Evolutionary conservation across 306 rosid species (phyloP), one percentile per base, ranked within the genome.

Genomic region (Adenanthera pavonina): DNA sequence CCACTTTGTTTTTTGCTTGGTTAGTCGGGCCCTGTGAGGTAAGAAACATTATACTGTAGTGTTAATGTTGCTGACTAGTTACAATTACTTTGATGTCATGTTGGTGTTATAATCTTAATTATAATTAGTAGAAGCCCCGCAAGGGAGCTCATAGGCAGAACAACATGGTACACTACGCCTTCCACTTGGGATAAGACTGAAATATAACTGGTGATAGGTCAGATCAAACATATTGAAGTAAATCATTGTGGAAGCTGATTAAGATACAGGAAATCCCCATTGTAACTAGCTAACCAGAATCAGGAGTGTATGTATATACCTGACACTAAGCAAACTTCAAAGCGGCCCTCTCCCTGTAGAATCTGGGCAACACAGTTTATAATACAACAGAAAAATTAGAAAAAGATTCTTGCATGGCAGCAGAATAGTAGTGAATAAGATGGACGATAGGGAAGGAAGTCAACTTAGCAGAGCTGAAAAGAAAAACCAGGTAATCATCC

Each of bases 21-120:
- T 79, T 96, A 54, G 89, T 96, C 2, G 99, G 99, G 15, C 92
- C 91, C 59, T 96, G 91, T 48, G 92, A 93, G 98, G 99, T 92
- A 84, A 81, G 59, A 67, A 65, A 34, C 49, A 25, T 34, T 2
- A 78, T 35, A 62, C 61, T 35, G 0, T 68, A 47, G 16, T 35
- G 2, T 74, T 65, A 53, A 43, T 74, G 61, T 38, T 64, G 12
- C 15, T 14, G 35, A 69, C 66, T 60, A 49, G 36, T 60, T 44
- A 51, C 47, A 13, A 84, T 70, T 72, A 71, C 47, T 72, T 8
- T 10, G 43, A 75, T 17, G 75, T 33, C 34, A 52, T 61, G 53
- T 65, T 80, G 64, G 51, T 16, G 10, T 25, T 66, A 20, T n/a
- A 75, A 74, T 46, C 66, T 59, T 1, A 71, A 70, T 20, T 53